These are phyloP conservation scores for Bacidia gigantensis DNA, from an alignment of 495 filamentous ascomycete genomes.

Conservation along the genomic window DNA sequence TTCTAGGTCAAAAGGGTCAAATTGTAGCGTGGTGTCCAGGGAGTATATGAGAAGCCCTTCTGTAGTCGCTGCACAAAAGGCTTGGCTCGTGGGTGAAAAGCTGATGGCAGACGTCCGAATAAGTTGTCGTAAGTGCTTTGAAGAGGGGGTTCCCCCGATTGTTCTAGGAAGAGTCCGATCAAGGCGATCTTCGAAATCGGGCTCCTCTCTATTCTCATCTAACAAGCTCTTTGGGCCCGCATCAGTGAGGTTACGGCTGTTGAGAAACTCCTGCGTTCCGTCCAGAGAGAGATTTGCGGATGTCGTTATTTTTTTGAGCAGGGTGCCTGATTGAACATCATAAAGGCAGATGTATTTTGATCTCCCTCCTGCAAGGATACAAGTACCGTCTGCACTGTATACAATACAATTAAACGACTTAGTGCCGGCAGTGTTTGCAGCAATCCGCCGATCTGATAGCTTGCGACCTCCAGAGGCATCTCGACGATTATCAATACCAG, in stretches of 20 bases:
- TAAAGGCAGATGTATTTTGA: conserved; percentile 98
- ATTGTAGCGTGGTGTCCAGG: conserved; percentile 63
- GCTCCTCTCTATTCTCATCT: conserved; percentile 75
- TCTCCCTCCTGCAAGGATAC: conserved; percentile 78
- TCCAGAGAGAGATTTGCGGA: conserved; percentile 87
- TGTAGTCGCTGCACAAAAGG: conserved; percentile 90
- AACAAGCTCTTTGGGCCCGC: conserved; percentile 71
- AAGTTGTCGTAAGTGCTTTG: conserved; percentile 60
- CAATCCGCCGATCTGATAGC: conserved; percentile 70
- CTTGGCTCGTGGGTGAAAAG: conserved; percentile 75
- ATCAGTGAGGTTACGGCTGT: conserved; percentile 81
- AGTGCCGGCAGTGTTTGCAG: conserved; percentile 75
- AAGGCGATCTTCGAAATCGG: conserved; percentile 73
- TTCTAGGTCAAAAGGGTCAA: conserved; percentile 94
- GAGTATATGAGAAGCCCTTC: conserved; percentile 90
- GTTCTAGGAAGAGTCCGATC: conserved; percentile 80
- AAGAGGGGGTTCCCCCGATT: conserved; percentile 69
- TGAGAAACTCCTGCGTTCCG: conserved; percentile 91
- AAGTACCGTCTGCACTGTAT: conserved; percentile 84
- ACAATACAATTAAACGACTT: conserved; percentile 79
- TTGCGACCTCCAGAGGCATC: conserved; percentile 90
- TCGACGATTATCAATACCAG: conserved; percentile 70
- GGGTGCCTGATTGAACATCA: conserved; percentile 69
- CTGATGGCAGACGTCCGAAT: conserved; percentile 74
- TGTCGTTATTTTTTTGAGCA: conserved; percentile 91